Evolutionary conservation across 2,329 filamentous ascomycete genomes (phyloP).

Genomic region (Geoglossum cookeanum): DNA sequence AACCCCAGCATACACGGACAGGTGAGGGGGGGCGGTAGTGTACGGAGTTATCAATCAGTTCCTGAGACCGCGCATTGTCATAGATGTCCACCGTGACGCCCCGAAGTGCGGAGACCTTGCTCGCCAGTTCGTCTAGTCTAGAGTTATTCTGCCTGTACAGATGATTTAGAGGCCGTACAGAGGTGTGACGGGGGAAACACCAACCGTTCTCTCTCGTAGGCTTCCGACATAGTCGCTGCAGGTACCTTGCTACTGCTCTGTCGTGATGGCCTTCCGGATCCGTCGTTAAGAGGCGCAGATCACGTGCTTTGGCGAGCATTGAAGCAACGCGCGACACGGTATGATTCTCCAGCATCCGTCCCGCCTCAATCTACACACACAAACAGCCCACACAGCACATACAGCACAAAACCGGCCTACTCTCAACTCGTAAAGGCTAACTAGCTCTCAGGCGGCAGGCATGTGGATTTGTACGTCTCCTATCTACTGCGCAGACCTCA

Average conservation of each 20-base stretch:
- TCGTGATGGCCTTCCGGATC: constrained; percentile 30
- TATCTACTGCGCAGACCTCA: neutral
- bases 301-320: neutral
- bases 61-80: constrained; percentile 78
- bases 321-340: neutral
- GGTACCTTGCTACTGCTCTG: neutral
- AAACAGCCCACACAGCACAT: neutral
- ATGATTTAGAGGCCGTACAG: constrained; percentile 3
- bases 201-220: constrained; percentile 41
- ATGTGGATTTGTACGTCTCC: neutral
- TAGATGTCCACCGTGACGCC: constrained; percentile 96
- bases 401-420: neutral
- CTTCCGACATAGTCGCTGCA: constrained; percentile 28
- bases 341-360: too few relatives aligned
- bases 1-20: neutral
- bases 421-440: neutral
- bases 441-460: neutral
- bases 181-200: constrained; percentile 7
- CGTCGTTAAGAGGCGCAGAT: constrained; percentile 26
- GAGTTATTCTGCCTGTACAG: constrained; percentile 66
- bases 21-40: neutral
- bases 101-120: constrained; percentile 80
- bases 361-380: neutral
- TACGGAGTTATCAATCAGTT: constrained; percentile 73
- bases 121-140: constrained; percentile 73